Base-by-base conservation (phyloP, 2,329 filamentous ascomycete genomes). In the Macroventuria anomochaeta region DNA sequence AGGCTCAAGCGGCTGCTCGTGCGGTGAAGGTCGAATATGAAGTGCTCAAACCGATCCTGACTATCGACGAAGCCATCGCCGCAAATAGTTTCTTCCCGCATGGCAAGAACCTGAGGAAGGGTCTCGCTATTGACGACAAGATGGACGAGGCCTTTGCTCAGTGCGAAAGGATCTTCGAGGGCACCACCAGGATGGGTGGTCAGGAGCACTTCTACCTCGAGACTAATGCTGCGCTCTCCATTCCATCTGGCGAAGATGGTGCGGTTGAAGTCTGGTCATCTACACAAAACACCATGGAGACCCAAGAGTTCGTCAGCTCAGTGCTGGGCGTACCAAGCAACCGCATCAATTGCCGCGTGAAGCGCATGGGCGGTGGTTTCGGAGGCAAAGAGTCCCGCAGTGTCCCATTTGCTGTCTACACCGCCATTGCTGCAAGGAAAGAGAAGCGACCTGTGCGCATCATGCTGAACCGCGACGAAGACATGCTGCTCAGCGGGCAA, bases 191-290 rank as follows among this genome's bases (percentile, higher is more conserved):
- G 46, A 96, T 97, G 83, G 93, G 93, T 43, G 95, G 93, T 0
- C 95, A 99, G 70, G 93, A 97, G 72, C 93, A 97, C 70, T 97
- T 97, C 71, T 97, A 97, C 65, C 83, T 97, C 1, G 93, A 97
- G 75, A 97, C 93, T 0, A 88, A 97, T 59, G 93, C 91, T 1
- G 88, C 88, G 37, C 76, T 96, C 2, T 91, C 85, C 0, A 86
- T 97, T 43, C 93, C 93, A 0, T 96, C 96, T 67, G 85, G 85
- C 0, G 93, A 97, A 74, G 91, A 96, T 73, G 93, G 92, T 0
- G 91, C 93, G 68, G 93, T 97, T 82, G 93, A 97, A 68, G 85
- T 99, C 7, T 97, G 73, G 73, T 75, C 73, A 3, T 75, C 73
- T 2, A 75, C 73, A 0, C 73, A 75, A 34, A 75, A 75, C 41